Conservation (phyloP, 768 basidiomycete species). For the Cystobasidium tubakii region DNA sequence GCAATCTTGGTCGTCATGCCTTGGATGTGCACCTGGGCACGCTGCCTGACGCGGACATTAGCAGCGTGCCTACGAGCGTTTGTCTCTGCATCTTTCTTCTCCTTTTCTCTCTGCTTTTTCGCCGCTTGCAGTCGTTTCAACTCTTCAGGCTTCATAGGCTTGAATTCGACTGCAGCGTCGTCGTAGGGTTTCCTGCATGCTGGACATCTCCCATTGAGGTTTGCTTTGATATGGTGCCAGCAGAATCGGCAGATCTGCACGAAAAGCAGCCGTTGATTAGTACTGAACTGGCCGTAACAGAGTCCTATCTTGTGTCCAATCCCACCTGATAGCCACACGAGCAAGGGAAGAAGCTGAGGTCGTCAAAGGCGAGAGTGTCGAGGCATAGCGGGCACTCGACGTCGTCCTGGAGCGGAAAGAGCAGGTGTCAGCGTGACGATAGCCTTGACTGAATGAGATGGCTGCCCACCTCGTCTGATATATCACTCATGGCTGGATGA, state of each 20-base stretch:
- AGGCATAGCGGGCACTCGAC: conserved; percentile 96
- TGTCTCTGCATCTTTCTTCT: conserved; percentile 86
- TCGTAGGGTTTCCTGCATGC: conserved; percentile 90
- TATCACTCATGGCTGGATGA: not conserved
- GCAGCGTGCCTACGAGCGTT: conserved; percentile 77
- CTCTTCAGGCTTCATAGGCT: conserved; percentile 92
- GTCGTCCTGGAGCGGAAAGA: conserved; percentile 60
- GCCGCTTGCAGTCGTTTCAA: conserved; percentile 74
- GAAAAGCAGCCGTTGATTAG: too few species aligned
- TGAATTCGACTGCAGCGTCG: conserved; percentile 88
- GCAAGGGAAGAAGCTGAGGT: conserved; percentile 98
- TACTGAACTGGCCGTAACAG: too few species aligned
- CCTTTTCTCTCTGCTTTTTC: conserved; percentile 89
- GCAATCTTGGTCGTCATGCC: conserved; percentile 90
- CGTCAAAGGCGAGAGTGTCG: conserved; percentile 90
- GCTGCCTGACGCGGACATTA: conserved; percentile 92
- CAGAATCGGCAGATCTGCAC: conserved; percentile 96
- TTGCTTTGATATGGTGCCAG: conserved; percentile 96
- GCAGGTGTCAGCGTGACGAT: not conserved
- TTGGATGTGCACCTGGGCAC: conserved; percentile 90
- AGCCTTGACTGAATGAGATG: not conserved
- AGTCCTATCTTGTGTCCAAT: too few species aligned
- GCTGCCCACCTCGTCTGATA: not conserved
- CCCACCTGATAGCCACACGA: conserved; percentile 93
- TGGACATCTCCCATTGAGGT: conserved; percentile 91